Evolutionary conservation across 345 rosid species (phyloP).

Genomic region (Schrenkiella parvula): DNA sequence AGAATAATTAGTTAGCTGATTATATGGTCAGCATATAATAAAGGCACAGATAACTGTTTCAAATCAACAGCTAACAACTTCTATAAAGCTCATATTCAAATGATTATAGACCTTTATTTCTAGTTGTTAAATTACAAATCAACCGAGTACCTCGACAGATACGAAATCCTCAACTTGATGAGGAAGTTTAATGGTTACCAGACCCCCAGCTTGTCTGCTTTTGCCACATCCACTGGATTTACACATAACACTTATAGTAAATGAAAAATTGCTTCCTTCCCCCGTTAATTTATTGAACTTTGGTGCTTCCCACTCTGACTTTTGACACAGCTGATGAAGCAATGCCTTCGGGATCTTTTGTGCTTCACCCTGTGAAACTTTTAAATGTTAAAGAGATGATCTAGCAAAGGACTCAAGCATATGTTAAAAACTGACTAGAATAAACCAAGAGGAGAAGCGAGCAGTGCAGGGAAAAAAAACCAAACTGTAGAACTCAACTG

Average conservation of each 20-base stretch:
- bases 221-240: conserved; percentile 86
- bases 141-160: conserved; percentile 58
- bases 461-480: background rate
- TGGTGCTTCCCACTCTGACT: conserved; percentile 91
- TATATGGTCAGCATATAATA: background rate
- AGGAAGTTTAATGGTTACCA: conserved; percentile 74
- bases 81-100: conserved; percentile 1
- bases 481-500: background rate
- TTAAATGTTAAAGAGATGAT: background rate
- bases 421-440: background rate
- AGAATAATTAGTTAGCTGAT: conserved; percentile 1
- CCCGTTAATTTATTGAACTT: conserved; percentile 61
- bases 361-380: conserved; percentile 59
- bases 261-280: conserved; percentile 44
- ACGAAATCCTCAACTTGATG: conserved; percentile 45
- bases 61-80: conserved; percentile 1
- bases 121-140: background rate
- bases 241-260: conserved; percentile 70
- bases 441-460: background rate
- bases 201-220: conserved; percentile 80
- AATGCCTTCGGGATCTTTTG: conserved; percentile 75
- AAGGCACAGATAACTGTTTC: background rate
- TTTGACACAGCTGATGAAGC: conserved; percentile 85
- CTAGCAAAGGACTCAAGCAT: background rate
- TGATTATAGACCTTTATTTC: conserved; percentile 1